These are phyloP conservation scores for Penicillium sp. DNA, from an alignment of 2,329 filamentous ascomycete genomes.

Conservation along the genomic window DNA sequence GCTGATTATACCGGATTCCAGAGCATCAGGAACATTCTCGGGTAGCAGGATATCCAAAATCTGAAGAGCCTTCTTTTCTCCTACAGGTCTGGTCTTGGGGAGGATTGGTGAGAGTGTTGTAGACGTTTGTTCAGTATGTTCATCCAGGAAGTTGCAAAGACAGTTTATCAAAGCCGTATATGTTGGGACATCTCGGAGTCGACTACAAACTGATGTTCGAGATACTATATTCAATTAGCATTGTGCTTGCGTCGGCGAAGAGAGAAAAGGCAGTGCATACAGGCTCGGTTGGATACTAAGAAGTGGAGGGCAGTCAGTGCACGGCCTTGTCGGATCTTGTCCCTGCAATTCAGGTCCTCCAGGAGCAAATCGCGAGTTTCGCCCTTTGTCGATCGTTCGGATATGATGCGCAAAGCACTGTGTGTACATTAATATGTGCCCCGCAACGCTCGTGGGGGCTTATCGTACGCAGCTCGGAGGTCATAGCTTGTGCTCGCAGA, in stretches of 20 bases:
- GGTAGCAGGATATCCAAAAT: slow-evolving; percentile 60
- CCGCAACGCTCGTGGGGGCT: slow-evolving; percentile 44
- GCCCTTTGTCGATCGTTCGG: slow-evolving; percentile 42
- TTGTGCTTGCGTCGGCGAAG: not conserved
- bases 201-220: slow-evolving; percentile 32
- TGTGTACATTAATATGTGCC: slow-evolving; percentile 43
- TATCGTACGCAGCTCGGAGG: slow-evolving; percentile 63
- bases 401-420: slow-evolving; percentile 45
- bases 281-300: slow-evolving; percentile 37
- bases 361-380: slow-evolving; percentile 39
- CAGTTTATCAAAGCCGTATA: slow-evolving; percentile 40
- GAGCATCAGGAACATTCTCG: slow-evolving; percentile 52
- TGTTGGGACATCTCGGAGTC: slow-evolving; percentile 34
- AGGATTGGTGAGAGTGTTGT: slow-evolving; percentile 36
- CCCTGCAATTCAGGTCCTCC: slow-evolving; percentile 38
- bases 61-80: slow-evolving; percentile 41
- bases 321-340: slow-evolving; percentile 35
- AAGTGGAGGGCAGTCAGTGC: slow-evolving; percentile 44
- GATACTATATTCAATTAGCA: slow-evolving; percentile 26
- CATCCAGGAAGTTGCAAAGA: slow-evolving; percentile 39
- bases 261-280: slow-evolving; percentile 23
- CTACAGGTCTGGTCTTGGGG: slow-evolving; percentile 38
- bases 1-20: slow-evolving; percentile 62
- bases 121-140: slow-evolving; percentile 34
- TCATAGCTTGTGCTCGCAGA: slow-evolving; percentile 66